These are phyloP conservation scores for Eucalyptus tenuipes DNA, from an alignment of 345 rosid species.

Conservation along the genomic window DNA sequence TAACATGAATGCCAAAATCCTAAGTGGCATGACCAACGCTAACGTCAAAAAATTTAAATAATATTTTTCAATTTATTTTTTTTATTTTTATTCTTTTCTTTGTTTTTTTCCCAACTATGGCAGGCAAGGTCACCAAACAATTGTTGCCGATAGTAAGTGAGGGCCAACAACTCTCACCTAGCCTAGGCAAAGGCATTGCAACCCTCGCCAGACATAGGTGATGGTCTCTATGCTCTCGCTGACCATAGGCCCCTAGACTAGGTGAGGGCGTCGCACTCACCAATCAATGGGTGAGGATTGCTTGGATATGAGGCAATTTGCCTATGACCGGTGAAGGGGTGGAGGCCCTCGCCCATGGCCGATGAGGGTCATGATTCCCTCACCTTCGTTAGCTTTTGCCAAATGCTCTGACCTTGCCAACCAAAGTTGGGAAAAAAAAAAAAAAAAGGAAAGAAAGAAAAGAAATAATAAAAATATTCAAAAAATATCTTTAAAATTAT, in stretches of 20 bases:
- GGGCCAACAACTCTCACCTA: too few species aligned
- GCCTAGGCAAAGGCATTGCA: too few species aligned
- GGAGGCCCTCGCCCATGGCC: not conserved
- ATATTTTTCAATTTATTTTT: not conserved
- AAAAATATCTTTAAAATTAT: too few species aligned
- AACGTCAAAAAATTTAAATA: accelerated
- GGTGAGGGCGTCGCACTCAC: accelerated
- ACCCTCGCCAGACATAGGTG: accelerated
- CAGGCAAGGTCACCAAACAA: accelerated
- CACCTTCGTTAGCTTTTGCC: not conserved
- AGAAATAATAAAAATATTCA: too few species aligned
- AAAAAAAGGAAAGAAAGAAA: too few species aligned
- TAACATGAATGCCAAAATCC: accelerated
- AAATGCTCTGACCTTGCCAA: not conserved
- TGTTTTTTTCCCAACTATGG: accelerated
- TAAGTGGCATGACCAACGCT: accelerated
- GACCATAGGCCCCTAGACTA: too few species aligned
- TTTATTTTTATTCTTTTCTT: not conserved
- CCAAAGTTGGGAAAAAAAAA: not conserved
- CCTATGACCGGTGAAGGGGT: accelerated
- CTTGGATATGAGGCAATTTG: not conserved
- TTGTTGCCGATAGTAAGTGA: accelerated
- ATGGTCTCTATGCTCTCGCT: not conserved
- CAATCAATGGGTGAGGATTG: not conserved
- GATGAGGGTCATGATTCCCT: not conserved